Conservation (phyloP, 768 basidiomycete species). For the Lentinula sp. region DNA sequence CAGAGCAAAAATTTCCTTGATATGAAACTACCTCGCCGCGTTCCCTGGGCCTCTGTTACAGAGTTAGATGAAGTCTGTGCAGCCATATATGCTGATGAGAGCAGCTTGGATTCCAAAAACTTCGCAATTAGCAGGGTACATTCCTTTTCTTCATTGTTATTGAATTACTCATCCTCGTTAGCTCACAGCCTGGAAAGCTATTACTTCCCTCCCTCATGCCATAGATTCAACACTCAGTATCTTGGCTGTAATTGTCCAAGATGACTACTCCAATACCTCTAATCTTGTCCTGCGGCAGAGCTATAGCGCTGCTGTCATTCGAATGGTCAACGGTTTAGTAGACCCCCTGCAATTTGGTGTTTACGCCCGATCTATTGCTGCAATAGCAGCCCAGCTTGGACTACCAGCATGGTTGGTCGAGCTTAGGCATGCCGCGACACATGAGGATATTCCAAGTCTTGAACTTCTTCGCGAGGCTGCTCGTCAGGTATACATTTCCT, state of each 20-base stretch:
- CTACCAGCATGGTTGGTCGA: slow-evolving; percentile 89
- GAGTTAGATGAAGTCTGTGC: slow-evolving; percentile 75
- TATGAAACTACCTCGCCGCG: slow-evolving; percentile 75
- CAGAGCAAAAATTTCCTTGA: slow-evolving; percentile 14
- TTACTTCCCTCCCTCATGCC: slow-evolving; percentile 73
- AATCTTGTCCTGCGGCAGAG: slow-evolving; percentile 61
- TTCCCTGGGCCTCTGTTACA: slow-evolving; percentile 64
- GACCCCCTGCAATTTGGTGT: slow-evolving; percentile 88
- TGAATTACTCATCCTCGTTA: slow-evolving; percentile 19
- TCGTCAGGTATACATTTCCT: slow-evolving; percentile 44
- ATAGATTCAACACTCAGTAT: slow-evolving; percentile 68
- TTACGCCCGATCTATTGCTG: slow-evolving; percentile 87
- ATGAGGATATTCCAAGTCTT: slow-evolving; percentile 88
- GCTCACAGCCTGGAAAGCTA: slow-evolving; percentile 78
- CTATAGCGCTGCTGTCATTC: slow-evolving; percentile 75
- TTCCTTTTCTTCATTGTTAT: slow-evolving; percentile 7
- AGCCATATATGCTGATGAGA: slow-evolving; percentile 68
- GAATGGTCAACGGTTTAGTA: slow-evolving; percentile 92
- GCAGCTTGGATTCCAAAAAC: slow-evolving; percentile 46
- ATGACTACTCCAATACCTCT: slow-evolving; percentile 28
- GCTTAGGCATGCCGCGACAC: slow-evolving; percentile 90
- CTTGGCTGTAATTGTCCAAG: slow-evolving; percentile 53
- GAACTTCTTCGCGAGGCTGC: slow-evolving; percentile 73
- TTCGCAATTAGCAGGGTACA: slow-evolving; percentile 62
- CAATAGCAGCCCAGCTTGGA: slow-evolving; percentile 81